phyloP scores from a whole-genome alignment of 2,329 filamentous ascomycete genomes.

The Sarocladium strictum region DNA sequence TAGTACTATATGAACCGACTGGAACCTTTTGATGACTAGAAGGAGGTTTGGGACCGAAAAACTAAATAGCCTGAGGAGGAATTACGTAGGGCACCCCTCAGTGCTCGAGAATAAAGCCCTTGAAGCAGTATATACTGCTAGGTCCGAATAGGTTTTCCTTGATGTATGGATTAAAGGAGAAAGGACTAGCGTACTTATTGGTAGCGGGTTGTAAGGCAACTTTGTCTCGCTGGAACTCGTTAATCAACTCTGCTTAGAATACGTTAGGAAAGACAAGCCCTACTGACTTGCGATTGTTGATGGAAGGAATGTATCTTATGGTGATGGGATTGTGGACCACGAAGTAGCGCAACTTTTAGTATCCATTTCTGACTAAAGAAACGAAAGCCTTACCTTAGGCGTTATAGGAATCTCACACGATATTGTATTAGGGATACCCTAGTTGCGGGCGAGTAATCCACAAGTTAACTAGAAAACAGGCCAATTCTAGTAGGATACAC shows the following conservation, averaged over 20 bases:
- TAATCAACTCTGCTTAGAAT: neutral
- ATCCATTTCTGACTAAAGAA: neutral
- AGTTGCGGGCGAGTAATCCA: neutral
- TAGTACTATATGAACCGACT: neutral
- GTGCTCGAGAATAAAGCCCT: neutral
- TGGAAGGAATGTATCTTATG: slow-evolving; percentile 7
- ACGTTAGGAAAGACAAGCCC: slow-evolving; percentile 1
- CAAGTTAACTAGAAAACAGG: slow-evolving; percentile 2
- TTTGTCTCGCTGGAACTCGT: neutral
- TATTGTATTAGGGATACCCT: slow-evolving; percentile 6
- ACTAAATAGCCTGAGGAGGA: neutral
- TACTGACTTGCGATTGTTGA: slow-evolving; percentile 3
- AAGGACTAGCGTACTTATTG: neutral
- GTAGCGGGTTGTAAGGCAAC: neutral
- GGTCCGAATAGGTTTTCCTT: neutral
- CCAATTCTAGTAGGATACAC: slow-evolving; percentile 4
- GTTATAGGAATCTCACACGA: slow-evolving; percentile 3
- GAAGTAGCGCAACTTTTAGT: neutral
- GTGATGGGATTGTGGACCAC: slow-evolving; percentile 4
- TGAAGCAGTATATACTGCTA: neutral
- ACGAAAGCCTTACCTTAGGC: neutral
- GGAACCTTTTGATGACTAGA: neutral
- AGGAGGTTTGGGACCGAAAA: no score
- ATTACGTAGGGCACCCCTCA: neutral
- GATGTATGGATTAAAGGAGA: neutral